A percentile compares a stretch with the other conserved stretches of the same genome.
These are phyloP conservation scores for Beverwykella pulmonaria DNA, from an alignment of 495 filamentous ascomycete genomes.

Conservation along the genomic window DNA sequence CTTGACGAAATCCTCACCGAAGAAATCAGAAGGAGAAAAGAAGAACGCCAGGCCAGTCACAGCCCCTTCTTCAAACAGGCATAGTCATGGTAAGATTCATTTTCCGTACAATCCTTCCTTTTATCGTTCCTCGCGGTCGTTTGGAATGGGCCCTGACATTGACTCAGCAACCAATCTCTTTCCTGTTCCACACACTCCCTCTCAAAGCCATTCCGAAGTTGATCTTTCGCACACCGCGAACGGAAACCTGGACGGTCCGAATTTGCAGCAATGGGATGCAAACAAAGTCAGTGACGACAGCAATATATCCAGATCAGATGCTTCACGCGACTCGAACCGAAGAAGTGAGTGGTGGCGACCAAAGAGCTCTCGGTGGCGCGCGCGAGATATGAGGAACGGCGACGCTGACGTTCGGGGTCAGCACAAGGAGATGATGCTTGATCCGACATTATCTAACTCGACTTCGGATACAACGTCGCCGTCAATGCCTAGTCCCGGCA, in stretches of 20 bases:
- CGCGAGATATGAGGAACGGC: conserved; percentile 27
- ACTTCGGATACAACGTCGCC: conserved; percentile 28
- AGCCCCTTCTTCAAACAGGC: conserved; percentile 33
- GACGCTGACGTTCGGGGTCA: conserved; percentile 25
- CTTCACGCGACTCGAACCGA: conserved; percentile 21
- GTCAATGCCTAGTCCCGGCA: conserved; percentile 22
- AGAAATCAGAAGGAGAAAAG: conserved; percentile 27
- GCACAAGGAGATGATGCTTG: conserved; percentile 30
- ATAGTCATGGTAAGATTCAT: conserved; percentile 31
- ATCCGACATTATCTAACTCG: conserved; percentile 20
- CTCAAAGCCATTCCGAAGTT: conserved; percentile 34
- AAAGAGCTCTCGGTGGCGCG: conserved; percentile 29
- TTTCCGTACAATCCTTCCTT: conserved; percentile 12
- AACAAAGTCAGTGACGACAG: conserved; percentile 27
- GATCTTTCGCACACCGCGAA: conserved; percentile 30
- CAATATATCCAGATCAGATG: conserved; percentile 18
- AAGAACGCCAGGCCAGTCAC: conserved; percentile 28
- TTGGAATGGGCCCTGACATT: conserved; percentile 33
- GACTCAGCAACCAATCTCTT: conserved; percentile 27
- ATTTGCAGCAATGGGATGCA: conserved; percentile 23
- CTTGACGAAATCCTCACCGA: conserved; percentile 18
- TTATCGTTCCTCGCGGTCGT: conserved; percentile 6
- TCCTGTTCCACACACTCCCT: conserved; percentile 20
- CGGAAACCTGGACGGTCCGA: conserved; percentile 30
- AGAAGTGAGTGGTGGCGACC: conserved; percentile 36